These are phyloP conservation scores for Corylus heterophylla DNA, from an alignment of 306 rosid species.

Conservation along the genomic window DNA sequence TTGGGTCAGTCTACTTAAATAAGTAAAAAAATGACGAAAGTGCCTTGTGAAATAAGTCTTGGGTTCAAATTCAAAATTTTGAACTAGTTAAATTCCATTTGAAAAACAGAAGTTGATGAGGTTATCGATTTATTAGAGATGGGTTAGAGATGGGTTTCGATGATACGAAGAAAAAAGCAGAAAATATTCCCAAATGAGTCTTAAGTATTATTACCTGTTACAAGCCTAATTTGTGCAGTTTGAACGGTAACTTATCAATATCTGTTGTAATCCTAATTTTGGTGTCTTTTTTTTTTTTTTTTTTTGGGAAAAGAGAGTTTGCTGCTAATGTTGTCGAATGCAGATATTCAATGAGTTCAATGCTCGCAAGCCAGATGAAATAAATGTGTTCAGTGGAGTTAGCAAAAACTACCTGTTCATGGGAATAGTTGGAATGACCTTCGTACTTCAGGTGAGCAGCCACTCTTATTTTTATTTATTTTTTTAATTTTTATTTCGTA, in stretches of 20 bases:
- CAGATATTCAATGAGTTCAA: conserved; percentile 95
- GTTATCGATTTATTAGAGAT: neutral
- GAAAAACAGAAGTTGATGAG: neutral
- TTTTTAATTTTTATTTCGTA: neutral
- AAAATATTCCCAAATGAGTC: too few relatives aligned
- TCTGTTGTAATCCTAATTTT: neutral
- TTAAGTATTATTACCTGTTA: neutral
- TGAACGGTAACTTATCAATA: neutral
- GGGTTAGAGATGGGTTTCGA: neutral
- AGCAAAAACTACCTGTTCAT: conserved; percentile 70
- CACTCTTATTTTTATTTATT: neutral
- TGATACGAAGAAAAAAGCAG: neutral
- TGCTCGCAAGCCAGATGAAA: conserved; percentile 88
- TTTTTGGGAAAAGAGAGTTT: neutral
- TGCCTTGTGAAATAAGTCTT: neutral
- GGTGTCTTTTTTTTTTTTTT: neutral
- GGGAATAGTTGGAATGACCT: conserved; percentile 68
- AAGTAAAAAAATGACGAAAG: neutral
- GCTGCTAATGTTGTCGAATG: conserved; percentile 25
- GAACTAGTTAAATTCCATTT: neutral
- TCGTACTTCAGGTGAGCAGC: conserved; percentile 71
- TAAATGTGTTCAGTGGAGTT: conserved; percentile 78
- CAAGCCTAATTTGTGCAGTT: neutral
- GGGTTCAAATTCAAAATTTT: neutral
- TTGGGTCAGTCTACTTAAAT: neutral